Percentiles rank a stretch among this genome's conserved stretches.
Conservation (phyloP, 2,329 filamentous ascomycete species). For the Knoxdaviesia capensis region DNA sequence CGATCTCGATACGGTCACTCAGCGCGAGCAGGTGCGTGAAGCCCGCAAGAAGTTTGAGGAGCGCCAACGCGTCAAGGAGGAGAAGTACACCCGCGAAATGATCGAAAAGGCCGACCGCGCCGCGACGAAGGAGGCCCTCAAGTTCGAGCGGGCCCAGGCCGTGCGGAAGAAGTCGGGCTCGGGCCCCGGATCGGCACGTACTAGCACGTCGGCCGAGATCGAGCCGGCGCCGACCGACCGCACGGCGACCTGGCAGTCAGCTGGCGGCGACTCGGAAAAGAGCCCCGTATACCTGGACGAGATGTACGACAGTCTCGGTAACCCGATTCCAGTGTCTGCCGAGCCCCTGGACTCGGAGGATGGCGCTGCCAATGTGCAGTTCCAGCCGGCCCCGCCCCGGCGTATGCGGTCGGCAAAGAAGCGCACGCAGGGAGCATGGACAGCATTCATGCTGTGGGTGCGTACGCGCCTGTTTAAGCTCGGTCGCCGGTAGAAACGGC, state of each 20-base stretch:
- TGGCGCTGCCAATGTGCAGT: conserved; percentile 21
- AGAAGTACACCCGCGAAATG: conserved; percentile 40
- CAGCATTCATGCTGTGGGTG: conserved; percentile 42
- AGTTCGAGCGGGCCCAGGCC: conserved; percentile 25
- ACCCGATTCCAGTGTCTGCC: background rate
- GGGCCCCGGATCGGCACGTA: conserved; percentile 9
- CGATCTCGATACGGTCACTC: conserved; percentile 33
- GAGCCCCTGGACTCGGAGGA: conserved; percentile 8
- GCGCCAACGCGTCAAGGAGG: conserved; percentile 39
- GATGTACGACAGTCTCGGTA: too few relatives aligned
- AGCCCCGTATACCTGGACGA: too few relatives aligned
- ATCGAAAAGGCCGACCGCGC: conserved; percentile 35
- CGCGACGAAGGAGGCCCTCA: conserved; percentile 33
- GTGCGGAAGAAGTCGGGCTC: conserved; percentile 19
- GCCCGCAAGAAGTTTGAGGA: conserved; percentile 43
- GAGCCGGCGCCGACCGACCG: too few relatives aligned
- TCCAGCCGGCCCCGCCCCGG: conserved; percentile 15
- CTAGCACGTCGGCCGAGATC: background rate
- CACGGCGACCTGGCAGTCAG: too few relatives aligned
- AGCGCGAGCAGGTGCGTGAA: conserved; percentile 35
- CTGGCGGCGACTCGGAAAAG: too few relatives aligned
- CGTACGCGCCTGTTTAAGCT: conserved; percentile 28
- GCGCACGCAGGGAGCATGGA: conserved; percentile 42
- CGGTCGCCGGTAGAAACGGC: conserved; percentile 15
- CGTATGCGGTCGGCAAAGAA: conserved; percentile 31